Conservation (phyloP, 2,329 filamentous ascomycete genomes). For the Pleoardoris graminearum region DNA sequence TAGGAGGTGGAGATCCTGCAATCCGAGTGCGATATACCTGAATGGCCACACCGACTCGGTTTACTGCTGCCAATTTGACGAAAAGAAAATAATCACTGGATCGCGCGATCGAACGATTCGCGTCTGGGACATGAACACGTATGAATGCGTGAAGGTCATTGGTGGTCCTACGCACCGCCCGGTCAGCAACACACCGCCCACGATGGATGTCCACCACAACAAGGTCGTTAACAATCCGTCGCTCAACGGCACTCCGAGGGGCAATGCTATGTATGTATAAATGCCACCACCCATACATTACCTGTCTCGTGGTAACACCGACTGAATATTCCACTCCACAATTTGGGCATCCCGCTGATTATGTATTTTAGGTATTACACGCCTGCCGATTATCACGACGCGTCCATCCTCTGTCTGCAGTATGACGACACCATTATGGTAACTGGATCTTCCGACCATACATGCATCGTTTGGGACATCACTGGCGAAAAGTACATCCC, state of each 20-base stretch:
- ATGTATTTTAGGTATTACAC: constrained; percentile 33
- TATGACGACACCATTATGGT: constrained; percentile 93
- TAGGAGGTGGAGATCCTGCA: constrained; percentile 76
- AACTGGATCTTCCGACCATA: constrained; percentile 90
- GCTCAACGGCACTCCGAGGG: constrained; percentile 52
- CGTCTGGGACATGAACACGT: constrained; percentile 91
- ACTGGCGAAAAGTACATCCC: constrained; percentile 68
- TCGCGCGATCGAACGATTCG: constrained; percentile 94
- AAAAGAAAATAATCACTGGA: constrained; percentile 94
- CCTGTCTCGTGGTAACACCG: too few relatives aligned
- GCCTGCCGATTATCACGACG: constrained; percentile 71
- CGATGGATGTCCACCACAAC: constrained; percentile 47
- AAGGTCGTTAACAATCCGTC: constrained; percentile 51
- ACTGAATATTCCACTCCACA: background rate
- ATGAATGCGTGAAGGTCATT: constrained; percentile 82
- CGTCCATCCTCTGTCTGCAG: constrained; percentile 91
- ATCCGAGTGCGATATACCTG: constrained; percentile 81
- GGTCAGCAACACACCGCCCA: constrained; percentile 52
- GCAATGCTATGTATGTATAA: constrained; percentile 47
- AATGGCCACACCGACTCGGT: constrained; percentile 95
- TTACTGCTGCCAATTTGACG: constrained; percentile 97
- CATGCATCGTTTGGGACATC: constrained; percentile 89
- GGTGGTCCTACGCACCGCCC: constrained; percentile 70
- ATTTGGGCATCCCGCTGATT: background rate
- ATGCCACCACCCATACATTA: background rate